These are phyloP conservation scores for Arthrobotrys sinensis DNA, from an alignment of 2,329 filamentous ascomycete genomes.

Conservation along the genomic window DNA sequence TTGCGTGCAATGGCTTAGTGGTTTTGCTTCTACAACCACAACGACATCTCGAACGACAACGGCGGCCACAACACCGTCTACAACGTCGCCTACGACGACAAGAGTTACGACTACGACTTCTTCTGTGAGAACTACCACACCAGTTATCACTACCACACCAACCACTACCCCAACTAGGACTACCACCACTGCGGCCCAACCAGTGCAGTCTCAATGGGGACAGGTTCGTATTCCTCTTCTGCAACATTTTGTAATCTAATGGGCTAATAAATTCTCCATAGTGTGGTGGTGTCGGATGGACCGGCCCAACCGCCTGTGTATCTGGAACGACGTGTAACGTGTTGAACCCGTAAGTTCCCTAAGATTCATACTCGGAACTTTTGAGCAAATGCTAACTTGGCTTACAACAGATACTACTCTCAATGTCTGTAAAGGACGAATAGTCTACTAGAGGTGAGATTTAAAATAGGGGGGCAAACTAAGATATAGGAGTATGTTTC, in stretches of 20 bases:
- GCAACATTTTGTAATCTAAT: neutral
- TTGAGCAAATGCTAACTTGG: neutral
- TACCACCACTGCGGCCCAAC: slow-evolving; percentile 12
- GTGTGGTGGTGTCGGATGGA: slow-evolving; percentile 45
- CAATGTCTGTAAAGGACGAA: slow-evolving; percentile 22
- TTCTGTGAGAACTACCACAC: slow-evolving; percentile 1
- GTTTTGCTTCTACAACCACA: neutral
- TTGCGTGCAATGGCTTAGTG: slow-evolving; percentile 43
- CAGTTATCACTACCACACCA: slow-evolving; percentile 8
- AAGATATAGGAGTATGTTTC: neutral
- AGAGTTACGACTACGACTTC: neutral
- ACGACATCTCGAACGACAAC: slow-evolving; percentile 31
- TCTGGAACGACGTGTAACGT: slow-evolving; percentile 22
- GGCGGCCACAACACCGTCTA: neutral
- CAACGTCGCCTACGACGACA: neutral
- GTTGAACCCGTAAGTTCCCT: slow-evolving; percentile 39
- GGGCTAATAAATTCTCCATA: neutral
- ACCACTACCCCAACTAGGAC: slow-evolving; percentile 6
- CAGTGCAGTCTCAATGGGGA: slow-evolving; percentile 23
- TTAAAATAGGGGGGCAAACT: too few species aligned
- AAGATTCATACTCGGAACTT: neutral
- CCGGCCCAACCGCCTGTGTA: slow-evolving; percentile 37
- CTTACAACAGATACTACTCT: slow-evolving; percentile 41
- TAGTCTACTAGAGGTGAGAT: neutral
- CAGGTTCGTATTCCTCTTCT: slow-evolving; percentile 11